Conservation (phyloP, 139 green algal genomes). For the Chlorella vulgaris region DNA sequence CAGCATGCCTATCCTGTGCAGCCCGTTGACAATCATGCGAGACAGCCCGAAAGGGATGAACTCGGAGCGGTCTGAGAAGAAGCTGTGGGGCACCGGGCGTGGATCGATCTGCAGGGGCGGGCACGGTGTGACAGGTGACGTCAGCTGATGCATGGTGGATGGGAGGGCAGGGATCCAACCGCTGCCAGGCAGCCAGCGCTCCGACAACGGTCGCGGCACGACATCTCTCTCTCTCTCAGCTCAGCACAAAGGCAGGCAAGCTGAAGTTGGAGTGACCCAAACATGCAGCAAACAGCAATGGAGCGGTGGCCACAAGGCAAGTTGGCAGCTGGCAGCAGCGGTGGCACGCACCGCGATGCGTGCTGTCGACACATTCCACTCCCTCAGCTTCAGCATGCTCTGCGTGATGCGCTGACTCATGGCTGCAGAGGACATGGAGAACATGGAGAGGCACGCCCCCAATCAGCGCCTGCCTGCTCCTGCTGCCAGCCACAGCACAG, state of each 20-base stretch:
- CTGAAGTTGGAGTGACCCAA: too few relatives aligned
- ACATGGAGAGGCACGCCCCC: not conserved
- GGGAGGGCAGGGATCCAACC: not conserved
- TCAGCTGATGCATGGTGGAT: too few relatives aligned
- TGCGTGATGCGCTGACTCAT: conserved; percentile 1
- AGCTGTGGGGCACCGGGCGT: conserved; percentile 7
- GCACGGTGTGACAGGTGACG: too few relatives aligned
- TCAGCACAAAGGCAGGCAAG: too few relatives aligned
- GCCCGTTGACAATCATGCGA: conserved; percentile 2
- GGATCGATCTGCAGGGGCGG: conserved; percentile 7
- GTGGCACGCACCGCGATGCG: conserved; percentile 2
- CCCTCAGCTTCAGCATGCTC: not conserved
- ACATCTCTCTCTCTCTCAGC: too few relatives aligned
- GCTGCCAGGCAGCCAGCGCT: not conserved
- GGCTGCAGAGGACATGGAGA: not conserved
- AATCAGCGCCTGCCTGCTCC: not conserved
- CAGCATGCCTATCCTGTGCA: conserved; percentile 21
- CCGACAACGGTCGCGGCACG: too few relatives aligned
- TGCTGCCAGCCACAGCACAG: not conserved
- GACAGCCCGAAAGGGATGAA: conserved; percentile 7
- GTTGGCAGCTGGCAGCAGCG: not conserved
- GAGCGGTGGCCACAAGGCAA: not conserved
- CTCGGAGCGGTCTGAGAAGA: conserved; percentile 30
- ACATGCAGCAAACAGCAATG: too few relatives aligned
- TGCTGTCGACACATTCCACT: not conserved